These are phyloP conservation scores for Solanum chaucha DNA, from an alignment of 257 asterid genomes.

Conservation along the genomic window DNA sequence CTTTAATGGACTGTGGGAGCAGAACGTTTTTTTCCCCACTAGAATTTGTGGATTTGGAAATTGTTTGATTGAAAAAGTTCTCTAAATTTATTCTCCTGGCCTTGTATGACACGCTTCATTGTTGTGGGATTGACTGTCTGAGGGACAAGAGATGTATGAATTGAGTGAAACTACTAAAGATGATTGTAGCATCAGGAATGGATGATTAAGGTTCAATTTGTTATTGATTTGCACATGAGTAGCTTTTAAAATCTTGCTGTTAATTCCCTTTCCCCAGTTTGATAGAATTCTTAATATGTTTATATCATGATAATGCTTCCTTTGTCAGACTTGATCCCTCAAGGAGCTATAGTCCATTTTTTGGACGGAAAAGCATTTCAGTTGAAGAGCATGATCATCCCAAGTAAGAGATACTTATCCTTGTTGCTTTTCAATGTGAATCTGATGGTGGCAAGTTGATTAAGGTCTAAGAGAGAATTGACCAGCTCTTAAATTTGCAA, in stretches of 20 bases:
- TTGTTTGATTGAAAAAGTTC: background rate
- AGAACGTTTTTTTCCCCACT: background rate
- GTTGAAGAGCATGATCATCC: constrained; percentile 2
- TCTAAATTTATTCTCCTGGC: background rate
- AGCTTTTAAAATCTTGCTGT: background rate
- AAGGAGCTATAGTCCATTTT: constrained; percentile 1
- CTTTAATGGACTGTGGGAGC: background rate
- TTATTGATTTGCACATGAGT: background rate
- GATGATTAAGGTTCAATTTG: background rate
- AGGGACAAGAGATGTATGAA: background rate
- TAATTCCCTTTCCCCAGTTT: background rate
- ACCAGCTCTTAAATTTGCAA: background rate
- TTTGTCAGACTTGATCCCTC: constrained; percentile 10
- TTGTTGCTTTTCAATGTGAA: background rate
- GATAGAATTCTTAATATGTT: background rate
- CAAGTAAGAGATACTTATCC: constrained; percentile 7
- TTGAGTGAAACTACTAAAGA: background rate
- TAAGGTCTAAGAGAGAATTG: background rate
- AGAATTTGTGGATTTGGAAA: background rate
- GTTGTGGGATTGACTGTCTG: background rate
- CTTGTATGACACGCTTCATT: background rate
- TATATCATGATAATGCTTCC: background rate
- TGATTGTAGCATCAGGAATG: background rate
- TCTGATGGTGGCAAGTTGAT: background rate
- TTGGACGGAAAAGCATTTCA: constrained; percentile 1